Percentiles rank a stretch among this genome's conserved stretches.
Evolutionary conservation across 2,329 filamentous ascomycete genomes (phyloP).

Genomic region (Drechslera avenae): DNA sequence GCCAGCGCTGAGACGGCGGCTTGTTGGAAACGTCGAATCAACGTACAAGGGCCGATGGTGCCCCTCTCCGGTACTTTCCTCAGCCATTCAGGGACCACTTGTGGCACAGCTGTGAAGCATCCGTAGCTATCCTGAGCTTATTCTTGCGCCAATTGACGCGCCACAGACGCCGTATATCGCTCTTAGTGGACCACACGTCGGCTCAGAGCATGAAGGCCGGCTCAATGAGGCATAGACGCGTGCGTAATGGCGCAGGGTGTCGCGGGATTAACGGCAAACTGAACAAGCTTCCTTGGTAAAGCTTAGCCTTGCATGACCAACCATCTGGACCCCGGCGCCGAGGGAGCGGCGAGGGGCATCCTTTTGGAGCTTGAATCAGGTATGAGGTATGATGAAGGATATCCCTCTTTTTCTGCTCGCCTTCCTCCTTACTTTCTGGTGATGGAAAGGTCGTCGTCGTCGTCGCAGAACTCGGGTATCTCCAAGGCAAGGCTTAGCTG

Average conservation of each 20-base stretch:
- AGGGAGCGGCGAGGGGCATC: not conserved
- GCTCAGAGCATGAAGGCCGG: constrained; percentile 14
- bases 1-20: not conserved
- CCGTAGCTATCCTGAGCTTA: constrained; percentile 8
- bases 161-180: not conserved
- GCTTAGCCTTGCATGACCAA: constrained; percentile 25
- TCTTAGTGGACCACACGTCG: constrained; percentile 22
- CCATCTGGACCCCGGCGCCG: not conserved
- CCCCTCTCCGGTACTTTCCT: constrained; percentile 26
- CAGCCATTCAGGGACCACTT: constrained; percentile 28
- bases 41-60: constrained; percentile 20
- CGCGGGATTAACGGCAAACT: constrained; percentile 8
- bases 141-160: constrained; percentile 26
- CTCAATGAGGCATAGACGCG: constrained; percentile 27
- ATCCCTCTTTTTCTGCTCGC: not conserved
- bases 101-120: constrained; percentile 26
- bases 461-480: not conserved
- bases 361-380: not conserved
- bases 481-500: constrained; percentile 15
- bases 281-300: constrained; percentile 38
- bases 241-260: constrained; percentile 30
- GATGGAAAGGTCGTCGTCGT: not conserved
- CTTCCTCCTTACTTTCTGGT: not conserved
- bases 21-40: constrained; percentile 10
- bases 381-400: not conserved